Evolutionary conservation across 1,284 basidiomycete species (phyloP).

Genomic region (Sporisorium iseilematis-ciliati): DNA sequence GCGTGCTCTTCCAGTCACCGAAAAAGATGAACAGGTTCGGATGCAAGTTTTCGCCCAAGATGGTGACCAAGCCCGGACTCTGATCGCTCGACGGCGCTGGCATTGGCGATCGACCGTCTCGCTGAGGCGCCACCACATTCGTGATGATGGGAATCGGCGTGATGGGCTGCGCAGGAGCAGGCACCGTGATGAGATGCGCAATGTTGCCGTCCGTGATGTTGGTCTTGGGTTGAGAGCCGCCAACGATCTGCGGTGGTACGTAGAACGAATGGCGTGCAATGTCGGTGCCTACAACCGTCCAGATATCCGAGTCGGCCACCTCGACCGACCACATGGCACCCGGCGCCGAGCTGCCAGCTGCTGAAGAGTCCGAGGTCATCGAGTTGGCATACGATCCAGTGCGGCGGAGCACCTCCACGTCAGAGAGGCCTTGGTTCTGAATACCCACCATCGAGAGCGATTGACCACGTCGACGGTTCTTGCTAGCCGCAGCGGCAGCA

Average conservation of each 20-base stretch:
- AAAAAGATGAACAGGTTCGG: conserved; percentile 88
- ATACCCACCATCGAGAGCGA: conserved; percentile 59
- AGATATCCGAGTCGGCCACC: conserved; percentile 78
- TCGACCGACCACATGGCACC: conserved; percentile 58
- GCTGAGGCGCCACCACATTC: conserved; percentile 80
- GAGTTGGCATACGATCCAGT: conserved; percentile 50
- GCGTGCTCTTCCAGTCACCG: conserved; percentile 85
- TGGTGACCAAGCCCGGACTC: conserved; percentile 78
- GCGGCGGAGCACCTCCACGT: conserved; percentile 42
- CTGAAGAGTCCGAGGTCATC: conserved; percentile 53
- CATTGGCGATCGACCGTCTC: conserved; percentile 72
- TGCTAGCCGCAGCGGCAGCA: conserved; percentile 41
- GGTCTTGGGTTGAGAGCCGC: conserved; percentile 41
- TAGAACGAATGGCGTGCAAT: conserved; percentile 70
- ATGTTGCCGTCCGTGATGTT: conserved; percentile 40
- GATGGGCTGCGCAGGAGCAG: conserved; percentile 71
- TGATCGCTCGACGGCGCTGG: conserved; percentile 63
- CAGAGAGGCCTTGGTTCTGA: conserved; percentile 51
- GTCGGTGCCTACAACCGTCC: conserved; percentile 88
- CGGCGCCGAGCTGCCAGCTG: conserved; percentile 40
- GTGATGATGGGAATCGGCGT: conserved; percentile 72
- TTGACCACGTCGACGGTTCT: conserved; percentile 58
- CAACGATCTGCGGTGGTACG: conserved; percentile 64
- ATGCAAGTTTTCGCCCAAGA: conserved; percentile 90
- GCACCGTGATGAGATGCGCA: conserved; percentile 57